Evolutionary conservation across 179 eudicot species (phyloP), one percentile per base, ranked within the genome.

Genomic region (Heliamphora pulchella): DNA sequence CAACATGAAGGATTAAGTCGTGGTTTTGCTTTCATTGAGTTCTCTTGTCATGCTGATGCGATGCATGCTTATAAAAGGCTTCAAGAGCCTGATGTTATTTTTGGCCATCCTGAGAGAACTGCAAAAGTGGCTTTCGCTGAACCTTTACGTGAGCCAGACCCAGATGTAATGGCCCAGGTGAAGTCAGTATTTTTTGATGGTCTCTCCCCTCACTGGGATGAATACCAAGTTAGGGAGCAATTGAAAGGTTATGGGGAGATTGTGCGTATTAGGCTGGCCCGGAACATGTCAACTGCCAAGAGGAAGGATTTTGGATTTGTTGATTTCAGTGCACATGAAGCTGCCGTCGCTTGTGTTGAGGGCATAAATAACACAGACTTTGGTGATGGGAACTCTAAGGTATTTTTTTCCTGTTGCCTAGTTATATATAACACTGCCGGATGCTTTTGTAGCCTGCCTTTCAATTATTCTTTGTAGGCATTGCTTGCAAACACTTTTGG

Each of bases 281-380:
- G 95, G 8, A 92, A 94, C 76, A 89, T 92, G 93, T 81, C 98
- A 72, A 78, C 91, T 61, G 97, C 98, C 64, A 94, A 90, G 89
- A 85, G 98, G 76, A 92, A 86, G 85, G 98, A 94, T 92, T 94
- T 89, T 87, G 98, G 97, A 76, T 94, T 94, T 90, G 93, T 94
- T 81, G 97, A 92, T 82, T 94, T 88, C 78, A 85, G 79, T 6
- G 82, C 92, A 5, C 98, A 92, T 83, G 97, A 91, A 80, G 90
- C 94, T 83, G 98, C 98, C 20, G 76, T 92, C 85, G 88, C 95
- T 80, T 94, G 95, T 82, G 89, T 92, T 64, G 95, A 89, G 76
- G 94, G 87, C 53, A 82, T 92, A 67, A 94, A 94, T 80, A 85
- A 75, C 20, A 89, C 71, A 79, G 91, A 91, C 59, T 76, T 94